Conservation (phyloP, 2,329 filamentous ascomycete genomes). For the Apiospora arundinis region DNA sequence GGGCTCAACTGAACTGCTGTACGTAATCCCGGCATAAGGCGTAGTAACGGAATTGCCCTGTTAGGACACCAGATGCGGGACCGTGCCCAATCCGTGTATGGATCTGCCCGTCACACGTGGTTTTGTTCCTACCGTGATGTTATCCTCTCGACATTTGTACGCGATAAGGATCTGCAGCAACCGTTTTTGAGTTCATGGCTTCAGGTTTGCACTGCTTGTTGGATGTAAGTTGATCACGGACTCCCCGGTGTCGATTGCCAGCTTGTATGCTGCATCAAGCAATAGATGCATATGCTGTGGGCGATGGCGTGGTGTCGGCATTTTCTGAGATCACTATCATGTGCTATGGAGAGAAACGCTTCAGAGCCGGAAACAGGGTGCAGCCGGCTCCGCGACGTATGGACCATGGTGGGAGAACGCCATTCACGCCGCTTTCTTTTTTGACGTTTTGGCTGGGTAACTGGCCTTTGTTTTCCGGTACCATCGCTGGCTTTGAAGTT, state of each 20-base stretch:
- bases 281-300: neutral
- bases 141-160: neutral
- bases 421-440: neutral
- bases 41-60: neutral
- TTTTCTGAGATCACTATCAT: neutral
- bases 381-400: neutral
- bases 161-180: neutral
- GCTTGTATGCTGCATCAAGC: neutral
- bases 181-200: neutral
- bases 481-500: neutral
- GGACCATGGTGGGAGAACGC: neutral
- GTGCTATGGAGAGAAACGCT: neutral
- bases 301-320: neutral
- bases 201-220: neutral
- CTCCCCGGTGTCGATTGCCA: neutral
- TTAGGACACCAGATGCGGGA: constrained; percentile 10
- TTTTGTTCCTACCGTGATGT: neutral
- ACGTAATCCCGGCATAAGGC: neutral
- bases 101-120: neutral
- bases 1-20: constrained; percentile 3
- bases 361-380: neutral
- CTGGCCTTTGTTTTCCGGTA: neutral
- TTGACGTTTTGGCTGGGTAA: neutral
- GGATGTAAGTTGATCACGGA: neutral
- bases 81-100: neutral